Evolutionary conservation across 2,329 filamentous ascomycete genomes (phyloP), one percentile per base, ranked within the genome.

Genomic region (Escovopsis sp.): DNA sequence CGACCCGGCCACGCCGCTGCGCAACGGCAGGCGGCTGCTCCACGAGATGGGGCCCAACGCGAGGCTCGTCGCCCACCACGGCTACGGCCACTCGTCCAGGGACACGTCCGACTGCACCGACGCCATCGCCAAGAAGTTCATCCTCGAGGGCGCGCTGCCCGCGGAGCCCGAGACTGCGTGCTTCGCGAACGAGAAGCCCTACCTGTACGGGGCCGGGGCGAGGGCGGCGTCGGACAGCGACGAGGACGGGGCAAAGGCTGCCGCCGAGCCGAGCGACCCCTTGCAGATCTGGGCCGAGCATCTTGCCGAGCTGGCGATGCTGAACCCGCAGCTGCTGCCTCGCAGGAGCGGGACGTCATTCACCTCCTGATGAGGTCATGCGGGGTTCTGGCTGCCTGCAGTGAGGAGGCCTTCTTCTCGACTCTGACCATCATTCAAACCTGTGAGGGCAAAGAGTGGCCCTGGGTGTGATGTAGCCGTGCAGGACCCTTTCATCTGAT

Each of bases 1-100:
- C 43, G 69, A 72, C 44, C 68, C 68, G 0, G 68, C 68, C 2
- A 72, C 69, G 6, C 68, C 68, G 4, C 50, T 72, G 36, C 60
- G 66, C 5, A 70, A 72, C 43, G 68, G 67, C 1, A 54, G 66
- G 11, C 53, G 67, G 26, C 55, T 72, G 3, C 43, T 64, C 15
- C 40, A 48, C 0, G 67, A 68, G 42, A 69, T 72, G 67, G 68
- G 67, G 1, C 42, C 49, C 7, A 72, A 71, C 43, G 67, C 68
- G n/a, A 50, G 67, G 6, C 53, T 72, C 15, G 55, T 72, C 32
- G 66, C 54, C 5, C 69, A 72, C 43, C 68, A 71, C 43, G 68
- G 68, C 4, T 71, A 70, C 39, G 68, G 68, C 0, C 68, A 72
- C 45, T 61, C 63, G 11, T 67, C 65, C 4, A 53, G 58, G n/a